A percentile compares a stretch with the other conserved stretches of the same genome.
phyloP scores from a whole-genome alignment of 441 rosid genomes.

The Populus hybrid region DNA sequence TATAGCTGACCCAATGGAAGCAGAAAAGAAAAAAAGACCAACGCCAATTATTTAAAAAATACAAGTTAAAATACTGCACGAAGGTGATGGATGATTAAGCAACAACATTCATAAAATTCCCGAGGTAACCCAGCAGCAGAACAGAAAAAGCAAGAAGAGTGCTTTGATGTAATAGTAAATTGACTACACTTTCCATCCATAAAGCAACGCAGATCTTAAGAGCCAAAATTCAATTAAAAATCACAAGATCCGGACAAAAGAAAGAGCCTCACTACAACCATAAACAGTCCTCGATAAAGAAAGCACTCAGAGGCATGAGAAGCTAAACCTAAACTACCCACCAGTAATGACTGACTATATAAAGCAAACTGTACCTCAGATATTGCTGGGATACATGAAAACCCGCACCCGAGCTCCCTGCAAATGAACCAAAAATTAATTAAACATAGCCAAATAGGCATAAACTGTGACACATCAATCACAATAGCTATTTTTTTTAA shows the following conservation, averaged over 20 bases:
- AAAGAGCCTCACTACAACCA: background rate
- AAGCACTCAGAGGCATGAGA: background rate
- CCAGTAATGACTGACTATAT: background rate
- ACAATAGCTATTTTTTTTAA: background rate
- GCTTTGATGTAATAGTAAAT: background rate
- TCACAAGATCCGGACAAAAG: no score
- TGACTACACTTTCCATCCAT: background rate
- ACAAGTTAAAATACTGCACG: background rate
- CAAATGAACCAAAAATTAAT: background rate
- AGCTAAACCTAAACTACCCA: background rate
- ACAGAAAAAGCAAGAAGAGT: background rate
- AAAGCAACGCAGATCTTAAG: background rate
- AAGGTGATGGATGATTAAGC: background rate
- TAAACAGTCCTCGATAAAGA: background rate
- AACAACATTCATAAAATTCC: background rate
- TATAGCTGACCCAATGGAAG: no score
- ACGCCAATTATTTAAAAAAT: no score
- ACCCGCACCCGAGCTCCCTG: constrained; percentile 84
- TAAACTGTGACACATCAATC: background rate
- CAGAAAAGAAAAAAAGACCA: no score
- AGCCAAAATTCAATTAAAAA: background rate
- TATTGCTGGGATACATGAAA: constrained; percentile 90
- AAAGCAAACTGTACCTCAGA: constrained; percentile 43
- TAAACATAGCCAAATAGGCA: background rate
- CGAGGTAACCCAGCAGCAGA: background rate